phyloP scores from a whole-genome alignment of 2,329 filamentous ascomycete species.

The Xylariomycetidae sp. region DNA sequence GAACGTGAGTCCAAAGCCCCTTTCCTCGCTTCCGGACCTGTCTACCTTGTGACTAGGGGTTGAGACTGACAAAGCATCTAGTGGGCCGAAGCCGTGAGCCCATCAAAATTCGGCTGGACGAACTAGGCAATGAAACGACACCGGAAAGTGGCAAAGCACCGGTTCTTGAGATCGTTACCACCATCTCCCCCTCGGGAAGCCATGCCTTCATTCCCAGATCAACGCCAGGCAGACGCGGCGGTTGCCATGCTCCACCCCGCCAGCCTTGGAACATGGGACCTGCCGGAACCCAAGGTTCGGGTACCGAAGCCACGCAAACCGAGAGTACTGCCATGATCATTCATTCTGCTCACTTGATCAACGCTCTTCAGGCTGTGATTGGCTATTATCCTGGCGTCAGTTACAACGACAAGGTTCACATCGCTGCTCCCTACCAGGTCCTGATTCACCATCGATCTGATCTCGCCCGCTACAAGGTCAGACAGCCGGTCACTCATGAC shows the following conservation, averaged over 20 bases:
- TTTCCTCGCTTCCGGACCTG: neutral
- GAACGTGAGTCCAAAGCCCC: constrained; percentile 26
- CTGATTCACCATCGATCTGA: constrained; percentile 40
- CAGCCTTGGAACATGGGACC: no score
- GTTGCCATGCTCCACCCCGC: no score
- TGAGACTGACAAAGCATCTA: constrained; percentile 17
- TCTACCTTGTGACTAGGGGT: no score
- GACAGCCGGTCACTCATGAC: constrained; percentile 35
- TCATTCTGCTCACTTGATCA: constrained; percentile 38
- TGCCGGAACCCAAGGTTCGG: no score
- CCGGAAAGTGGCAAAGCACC: constrained; percentile 21
- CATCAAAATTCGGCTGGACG: constrained; percentile 29
- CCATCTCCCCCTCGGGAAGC: no score
- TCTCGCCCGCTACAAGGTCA: constrained; percentile 34
- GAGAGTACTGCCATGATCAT: constrained; percentile 36
- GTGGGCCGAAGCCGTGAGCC: constrained; percentile 33
- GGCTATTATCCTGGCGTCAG: constrained; percentile 39
- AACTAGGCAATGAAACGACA: constrained; percentile 15
- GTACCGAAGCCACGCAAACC: constrained; percentile 21
- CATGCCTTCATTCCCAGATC: no score
- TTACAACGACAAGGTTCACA: constrained; percentile 30
- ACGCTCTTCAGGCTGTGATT: constrained; percentile 41
- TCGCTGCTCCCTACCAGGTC: constrained; percentile 41
- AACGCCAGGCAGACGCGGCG: no score
- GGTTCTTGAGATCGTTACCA: constrained; percentile 38